Base-by-base conservation (phyloP, 2,329 filamentous ascomycete species). In the Didymellaceae sp. region DNA sequence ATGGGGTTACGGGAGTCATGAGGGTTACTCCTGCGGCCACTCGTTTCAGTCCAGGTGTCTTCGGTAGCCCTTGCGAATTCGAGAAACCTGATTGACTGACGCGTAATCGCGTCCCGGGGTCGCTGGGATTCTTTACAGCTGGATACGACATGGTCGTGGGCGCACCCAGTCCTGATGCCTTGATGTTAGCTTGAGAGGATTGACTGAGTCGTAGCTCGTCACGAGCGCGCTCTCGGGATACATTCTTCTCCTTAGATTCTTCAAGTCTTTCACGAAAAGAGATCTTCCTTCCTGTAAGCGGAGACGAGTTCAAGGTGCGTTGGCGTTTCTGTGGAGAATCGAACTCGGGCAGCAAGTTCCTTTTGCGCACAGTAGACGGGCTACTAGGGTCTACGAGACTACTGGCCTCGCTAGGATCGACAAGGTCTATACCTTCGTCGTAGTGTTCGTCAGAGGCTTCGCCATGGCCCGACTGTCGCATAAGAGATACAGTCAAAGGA, bases 111-210 rank as follows among this genome's bases (percentile, higher is more conserved):
- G 87, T 89, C 51, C 78, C 79, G 5, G 83, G 81, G 60, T 90
- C 84, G 59, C 85, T 81, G 1, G 86, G 82, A 59, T 93, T 85
- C 72, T 96, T 95, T 17, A 93, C 89, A 10, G 91, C 82, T 1
- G 87, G 82, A 63, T 91, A 95, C 21, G 80, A 80, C 20, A 91
- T 75, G 17, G 77, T 79, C 3, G 55, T 78, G 64, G 57, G 74
- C 69, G 58, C 74, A 56, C 70, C 60, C 17, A 49, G 44, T 6
- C 66, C 67, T 39, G 68, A 72, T 14, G 72, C 66, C 60, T 72
- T 77, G 63, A 63, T 65, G 45, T 67, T 71, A 24, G 65, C 61
- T 56, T 80, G 77, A 4, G 75, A 77, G 4, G 62, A 65, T 51
- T 63, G 71, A 40, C 57, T 63, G 13, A 46, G 42, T 34, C 34